These are phyloP conservation scores for Aspergillus calidoustus DNA, from an alignment of 2,329 filamentous ascomycete species.

Conservation along the genomic window DNA sequence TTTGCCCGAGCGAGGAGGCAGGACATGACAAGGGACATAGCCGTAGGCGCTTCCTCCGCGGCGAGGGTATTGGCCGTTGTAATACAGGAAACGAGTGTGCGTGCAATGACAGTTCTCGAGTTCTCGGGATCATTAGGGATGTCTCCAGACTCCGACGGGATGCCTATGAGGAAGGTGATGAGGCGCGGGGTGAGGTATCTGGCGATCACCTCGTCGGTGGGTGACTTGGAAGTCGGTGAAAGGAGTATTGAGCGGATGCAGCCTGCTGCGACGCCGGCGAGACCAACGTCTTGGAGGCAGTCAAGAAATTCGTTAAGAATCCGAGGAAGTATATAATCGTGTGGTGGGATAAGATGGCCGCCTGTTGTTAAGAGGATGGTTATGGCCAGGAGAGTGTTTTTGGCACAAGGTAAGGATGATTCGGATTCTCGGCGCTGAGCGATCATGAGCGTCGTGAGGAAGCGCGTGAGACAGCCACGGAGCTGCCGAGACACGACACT, in stretches of 20 bases:
- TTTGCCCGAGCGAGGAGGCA: conserved; percentile 74
- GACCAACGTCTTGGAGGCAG: conserved; percentile 66
- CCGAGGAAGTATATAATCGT: conserved; percentile 73
- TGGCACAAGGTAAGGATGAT: conserved; percentile 82
- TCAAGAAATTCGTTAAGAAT: conserved; percentile 83
- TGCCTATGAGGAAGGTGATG: conserved; percentile 70
- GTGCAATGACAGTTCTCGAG: conserved; percentile 70
- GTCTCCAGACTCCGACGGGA: conserved; percentile 63
- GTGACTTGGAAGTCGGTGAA: conserved; percentile 60
- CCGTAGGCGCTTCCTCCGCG: conserved; percentile 44
- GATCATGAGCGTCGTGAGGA: conserved; percentile 70
- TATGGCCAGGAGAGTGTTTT: conserved; percentile 85
- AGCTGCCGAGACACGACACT: conserved; percentile 69
- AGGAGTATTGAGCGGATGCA: conserved; percentile 86
- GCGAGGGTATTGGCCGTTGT: conserved; percentile 44
- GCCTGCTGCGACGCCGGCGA: conserved; percentile 83
- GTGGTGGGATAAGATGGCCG: conserved; percentile 71
- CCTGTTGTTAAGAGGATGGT: conserved; percentile 88
- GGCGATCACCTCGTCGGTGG: conserved; percentile 73
- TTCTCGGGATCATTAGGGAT: conserved; percentile 69
- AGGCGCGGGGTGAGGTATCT: conserved; percentile 76
- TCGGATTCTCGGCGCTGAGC: conserved; percentile 62
- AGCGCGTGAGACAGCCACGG: conserved; percentile 79
- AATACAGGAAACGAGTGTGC: conserved; percentile 76
- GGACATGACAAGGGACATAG: conserved; percentile 77